Percentiles rank a stretch among this genome's conserved stretches.
These are phyloP conservation scores for Penicillium desertorum DNA, from an alignment of 495 filamentous ascomycete genomes.

Conservation along the genomic window DNA sequence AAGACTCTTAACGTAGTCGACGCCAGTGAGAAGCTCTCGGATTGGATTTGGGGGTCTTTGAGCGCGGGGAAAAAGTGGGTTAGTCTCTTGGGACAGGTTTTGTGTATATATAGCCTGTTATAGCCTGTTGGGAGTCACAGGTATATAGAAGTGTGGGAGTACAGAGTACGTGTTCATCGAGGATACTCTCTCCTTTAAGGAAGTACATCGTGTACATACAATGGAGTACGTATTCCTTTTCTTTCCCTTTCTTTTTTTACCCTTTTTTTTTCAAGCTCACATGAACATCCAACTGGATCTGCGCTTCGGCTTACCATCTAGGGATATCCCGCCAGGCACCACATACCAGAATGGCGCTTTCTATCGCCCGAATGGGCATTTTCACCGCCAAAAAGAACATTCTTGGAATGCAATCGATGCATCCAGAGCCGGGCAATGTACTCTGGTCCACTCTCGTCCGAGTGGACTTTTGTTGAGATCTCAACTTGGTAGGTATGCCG, in stretches of 20 bases:
- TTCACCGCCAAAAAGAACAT: slow-evolving; percentile 15
- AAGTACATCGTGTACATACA: background rate
- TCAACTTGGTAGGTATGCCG: slow-evolving; percentile 15
- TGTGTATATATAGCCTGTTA: background rate
- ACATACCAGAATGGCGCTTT: slow-evolving; percentile 6
- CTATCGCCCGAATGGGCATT: slow-evolving; percentile 21
- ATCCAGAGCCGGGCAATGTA: background rate
- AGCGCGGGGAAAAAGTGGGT: slow-evolving; percentile 35
- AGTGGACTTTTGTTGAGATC: background rate
- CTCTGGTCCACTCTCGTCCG: slow-evolving; percentile 16
- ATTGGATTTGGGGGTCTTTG: slow-evolving; percentile 11
- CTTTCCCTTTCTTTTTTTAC: background rate
- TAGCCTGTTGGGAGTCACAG: background rate
- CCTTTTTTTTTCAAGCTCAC: slow-evolving; percentile 18
- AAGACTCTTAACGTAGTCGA: background rate
- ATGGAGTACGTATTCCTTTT: background rate
- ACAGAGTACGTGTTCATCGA: background rate
- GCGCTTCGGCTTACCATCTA: slow-evolving; percentile 41
- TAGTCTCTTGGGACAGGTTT: background rate
- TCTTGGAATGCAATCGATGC: background rate
- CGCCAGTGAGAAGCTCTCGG: background rate
- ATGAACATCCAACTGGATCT: slow-evolving; percentile 24
- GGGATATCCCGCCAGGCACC: slow-evolving; percentile 33
- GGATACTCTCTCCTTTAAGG: slow-evolving; percentile 1
- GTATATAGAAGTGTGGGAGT: background rate